These are phyloP conservation scores for Diutina pseudorugosa DNA, from an alignment of 1,139 yeast species.

Conservation along the genomic window DNA sequence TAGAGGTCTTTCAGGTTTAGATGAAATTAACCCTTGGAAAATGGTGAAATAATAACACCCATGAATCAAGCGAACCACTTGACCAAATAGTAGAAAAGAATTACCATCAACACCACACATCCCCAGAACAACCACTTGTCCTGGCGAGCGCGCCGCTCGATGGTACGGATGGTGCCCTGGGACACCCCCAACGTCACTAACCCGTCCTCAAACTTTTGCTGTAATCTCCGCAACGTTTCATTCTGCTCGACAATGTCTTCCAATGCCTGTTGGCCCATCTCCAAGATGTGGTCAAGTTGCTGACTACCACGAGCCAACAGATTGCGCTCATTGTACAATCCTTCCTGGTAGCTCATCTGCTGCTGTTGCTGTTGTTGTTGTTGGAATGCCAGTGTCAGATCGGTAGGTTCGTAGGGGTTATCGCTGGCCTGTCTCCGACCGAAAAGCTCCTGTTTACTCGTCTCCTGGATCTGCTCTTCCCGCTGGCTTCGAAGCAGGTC, in stretches of 20 bases:
- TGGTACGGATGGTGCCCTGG: conserved; percentile 67
- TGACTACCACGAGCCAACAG: conserved; percentile 61
- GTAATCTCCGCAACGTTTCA: conserved; percentile 53
- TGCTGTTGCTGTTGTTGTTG: conserved; percentile 17
- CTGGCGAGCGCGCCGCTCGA: conserved; percentile 76
- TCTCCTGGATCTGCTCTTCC: conserved; percentile 44
- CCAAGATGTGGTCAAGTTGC: conserved; percentile 80
- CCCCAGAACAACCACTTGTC: conserved; percentile 85
- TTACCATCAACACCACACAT: conserved; percentile 51
- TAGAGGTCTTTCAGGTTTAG: too few relatives aligned
- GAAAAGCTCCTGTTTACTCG: conserved; percentile 46
- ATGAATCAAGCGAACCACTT: conserved; percentile 30
- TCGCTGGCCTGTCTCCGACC: conserved; percentile 34
- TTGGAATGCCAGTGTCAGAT: conserved; percentile 6
- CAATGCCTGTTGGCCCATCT: conserved; percentile 77
- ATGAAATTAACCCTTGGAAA: too few relatives aligned
- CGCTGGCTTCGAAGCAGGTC: conserved; percentile 51
- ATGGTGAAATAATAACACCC: too few relatives aligned
- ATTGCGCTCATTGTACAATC: conserved; percentile 54
- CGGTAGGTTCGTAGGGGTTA: conserved; percentile 45
- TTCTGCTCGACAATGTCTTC: conserved; percentile 84
- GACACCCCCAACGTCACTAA: conserved; percentile 80
- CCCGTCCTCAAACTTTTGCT: conserved; percentile 52
- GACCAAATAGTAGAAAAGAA: conserved; percentile 58
- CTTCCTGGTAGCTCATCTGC: conserved; percentile 43